phyloP scores from a whole-genome alignment of 2,329 filamentous ascomycete genomes.

The Chalaropsis ovoidea region DNA sequence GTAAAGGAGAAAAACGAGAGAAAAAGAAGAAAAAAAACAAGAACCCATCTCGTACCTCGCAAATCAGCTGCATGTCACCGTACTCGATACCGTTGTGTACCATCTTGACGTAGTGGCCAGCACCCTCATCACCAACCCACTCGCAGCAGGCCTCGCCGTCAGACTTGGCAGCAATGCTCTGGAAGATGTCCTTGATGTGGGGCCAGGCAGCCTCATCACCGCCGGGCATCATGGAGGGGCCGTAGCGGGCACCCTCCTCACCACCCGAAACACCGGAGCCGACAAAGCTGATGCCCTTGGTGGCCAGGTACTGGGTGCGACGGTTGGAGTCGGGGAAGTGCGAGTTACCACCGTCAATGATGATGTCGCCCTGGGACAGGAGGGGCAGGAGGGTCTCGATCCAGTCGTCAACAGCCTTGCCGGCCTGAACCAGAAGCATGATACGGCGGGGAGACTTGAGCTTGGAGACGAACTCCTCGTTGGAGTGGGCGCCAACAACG shows the following conservation, averaged over 20 bases:
- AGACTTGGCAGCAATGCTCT: slow-evolving; percentile 94
- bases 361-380: slow-evolving; percentile 82
- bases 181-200: slow-evolving; percentile 97
- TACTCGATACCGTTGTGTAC: slow-evolving; percentile 99
- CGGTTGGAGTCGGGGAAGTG: slow-evolving; percentile 99
- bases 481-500: slow-evolving; percentile 83
- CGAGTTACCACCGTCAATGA: slow-evolving; percentile 98
- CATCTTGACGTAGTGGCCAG: slow-evolving; percentile 99
- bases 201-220: slow-evolving; percentile 98
- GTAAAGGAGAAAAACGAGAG: neutral
- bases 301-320: slow-evolving; percentile 74
- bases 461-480: slow-evolving; percentile 90
- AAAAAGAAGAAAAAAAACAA: slow-evolving; percentile 28
- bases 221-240: slow-evolving; percentile 96
- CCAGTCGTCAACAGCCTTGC: slow-evolving; percentile 96
- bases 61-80: slow-evolving; percentile 99
- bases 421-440: slow-evolving; percentile 98
- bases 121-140: slow-evolving; percentile 99
- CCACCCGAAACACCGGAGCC: slow-evolving; percentile 96
- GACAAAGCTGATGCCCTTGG: slow-evolving; percentile 90
- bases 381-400: slow-evolving; percentile 86
- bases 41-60: slow-evolving; percentile 55
- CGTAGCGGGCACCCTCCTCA: slow-evolving; percentile 97
- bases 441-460: slow-evolving; percentile 94
- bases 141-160: slow-evolving; percentile 96